These are phyloP conservation scores for Eremothecium gossypii DNA, from an alignment of 1,139 yeast species.

Conservation along the genomic window DNA sequence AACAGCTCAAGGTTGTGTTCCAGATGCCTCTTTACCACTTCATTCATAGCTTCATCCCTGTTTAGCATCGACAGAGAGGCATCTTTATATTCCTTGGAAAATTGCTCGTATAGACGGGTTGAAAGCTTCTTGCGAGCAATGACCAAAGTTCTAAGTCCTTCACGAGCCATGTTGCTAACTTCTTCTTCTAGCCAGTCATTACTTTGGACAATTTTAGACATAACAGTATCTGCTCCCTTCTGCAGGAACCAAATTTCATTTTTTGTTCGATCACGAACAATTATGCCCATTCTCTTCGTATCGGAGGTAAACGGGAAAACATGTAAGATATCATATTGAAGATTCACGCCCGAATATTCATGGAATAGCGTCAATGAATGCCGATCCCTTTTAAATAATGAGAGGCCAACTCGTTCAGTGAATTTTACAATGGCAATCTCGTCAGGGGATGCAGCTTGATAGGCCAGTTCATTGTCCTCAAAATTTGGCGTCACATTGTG, in stretches of 20 bases:
- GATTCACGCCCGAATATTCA: slow-evolving; percentile 42
- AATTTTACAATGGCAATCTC: slow-evolving; percentile 95
- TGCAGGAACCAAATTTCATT: slow-evolving; percentile 77
- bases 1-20: slow-evolving; percentile 79
- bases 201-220: slow-evolving; percentile 72
- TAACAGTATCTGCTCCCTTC: slow-evolving; percentile 96
- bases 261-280: slow-evolving; percentile 52
- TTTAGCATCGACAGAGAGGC: slow-evolving; percentile 74
- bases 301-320: slow-evolving; percentile 93
- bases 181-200: slow-evolving; percentile 98
- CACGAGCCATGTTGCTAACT: slow-evolving; percentile 95
- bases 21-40: slow-evolving; percentile 55
- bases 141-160: slow-evolving; percentile 90
- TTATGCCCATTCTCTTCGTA: slow-evolving; percentile 91
- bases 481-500: slow-evolving; percentile 90
- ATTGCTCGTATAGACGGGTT: slow-evolving; percentile 47
- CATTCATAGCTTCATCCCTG: slow-evolving; percentile 67
- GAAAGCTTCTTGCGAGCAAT: slow-evolving; percentile 71
- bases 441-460: slow-evolving; percentile 98
- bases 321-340: slow-evolving; percentile 62
- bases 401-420: slow-evolving; percentile 77
- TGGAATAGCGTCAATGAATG: slow-evolving; percentile 61
- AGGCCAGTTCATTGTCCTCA: slow-evolving; percentile 58
- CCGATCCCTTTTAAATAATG: slow-evolving; percentile 74
- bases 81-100: slow-evolving; percentile 52